These are phyloP conservation scores for Meyerozyma guilliermondii DNA, from an alignment of 1,139 yeast genomes.

Conservation along the genomic window DNA sequence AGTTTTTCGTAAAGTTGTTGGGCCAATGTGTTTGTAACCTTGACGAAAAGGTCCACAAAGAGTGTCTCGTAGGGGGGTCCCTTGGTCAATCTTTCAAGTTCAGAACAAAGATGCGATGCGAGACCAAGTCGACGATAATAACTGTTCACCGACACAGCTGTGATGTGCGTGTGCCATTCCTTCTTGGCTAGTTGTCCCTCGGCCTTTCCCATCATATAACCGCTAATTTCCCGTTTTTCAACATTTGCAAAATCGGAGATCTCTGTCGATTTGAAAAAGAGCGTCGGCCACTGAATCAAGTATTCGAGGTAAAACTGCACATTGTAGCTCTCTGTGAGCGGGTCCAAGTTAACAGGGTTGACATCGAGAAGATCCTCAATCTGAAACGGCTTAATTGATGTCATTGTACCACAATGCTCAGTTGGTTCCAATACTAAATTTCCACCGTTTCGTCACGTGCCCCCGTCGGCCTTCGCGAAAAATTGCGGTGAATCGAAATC, in stretches of 20 bases:
- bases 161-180: conserved; percentile 96
- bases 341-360: conserved; percentile 77
- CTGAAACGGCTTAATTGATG: conserved; percentile 78
- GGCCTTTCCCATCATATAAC: conserved; percentile 94
- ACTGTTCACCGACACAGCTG: conserved; percentile 89
- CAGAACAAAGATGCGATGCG: conserved; percentile 71
- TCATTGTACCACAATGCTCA: conserved; percentile 38
- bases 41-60: conserved; percentile 87
- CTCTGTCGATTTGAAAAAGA: conserved; percentile 67
- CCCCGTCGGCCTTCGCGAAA: background rate
- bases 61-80: conserved; percentile 66
- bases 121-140: conserved; percentile 80
- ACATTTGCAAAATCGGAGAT: conserved; percentile 14
- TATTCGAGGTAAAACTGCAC: conserved; percentile 81
- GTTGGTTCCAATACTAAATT: background rate
- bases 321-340: conserved; percentile 86
- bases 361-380: conserved; percentile 75
- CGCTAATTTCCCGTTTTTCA: conserved; percentile 38
- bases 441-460: background rate
- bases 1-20: conserved; percentile 76
- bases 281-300: conserved; percentile 79
- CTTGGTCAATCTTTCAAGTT: conserved; percentile 66
- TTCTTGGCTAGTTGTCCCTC: conserved; percentile 64
- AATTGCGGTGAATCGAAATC: background rate
- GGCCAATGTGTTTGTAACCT: conserved; percentile 78